Evolutionary conservation across 2,329 filamentous ascomycete species (phyloP).

Genomic region (Stenocarpella maydis): DNA sequence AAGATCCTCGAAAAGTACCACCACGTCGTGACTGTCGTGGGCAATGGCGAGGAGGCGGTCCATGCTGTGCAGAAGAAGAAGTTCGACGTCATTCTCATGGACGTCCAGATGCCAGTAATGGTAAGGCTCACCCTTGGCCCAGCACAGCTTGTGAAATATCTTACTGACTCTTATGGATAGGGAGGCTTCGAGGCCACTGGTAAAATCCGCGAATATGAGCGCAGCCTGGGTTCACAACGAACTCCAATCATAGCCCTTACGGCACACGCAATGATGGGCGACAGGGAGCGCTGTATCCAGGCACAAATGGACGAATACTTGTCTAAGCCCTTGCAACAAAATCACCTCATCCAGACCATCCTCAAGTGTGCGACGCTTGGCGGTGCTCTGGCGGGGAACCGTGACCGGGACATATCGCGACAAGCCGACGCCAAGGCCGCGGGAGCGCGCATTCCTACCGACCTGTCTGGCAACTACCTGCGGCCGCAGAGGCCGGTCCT

Average conservation of each 20-base stretch:
- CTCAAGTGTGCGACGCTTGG: conserved; percentile 95
- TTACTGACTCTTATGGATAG: conserved; percentile 54
- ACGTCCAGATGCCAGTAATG: conserved; percentile 99
- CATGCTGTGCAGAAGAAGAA: conserved; percentile 91
- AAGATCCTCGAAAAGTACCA: conserved; percentile 98
- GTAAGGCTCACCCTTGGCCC: conserved; percentile 54
- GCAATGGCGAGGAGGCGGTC: conserved; percentile 92
- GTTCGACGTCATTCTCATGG: conserved; percentile 98
- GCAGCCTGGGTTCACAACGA: conserved; percentile 77
- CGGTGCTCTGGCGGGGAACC: conserved; percentile 80
- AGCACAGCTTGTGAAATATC: conserved; percentile 33
- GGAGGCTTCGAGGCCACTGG: conserved; percentile 97
- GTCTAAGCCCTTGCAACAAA: conserved; percentile 95
- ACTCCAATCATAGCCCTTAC: conserved; percentile 97
- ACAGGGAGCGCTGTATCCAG: conserved; percentile 97
- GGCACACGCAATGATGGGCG: conserved; percentile 97
- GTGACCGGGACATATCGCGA: conserved; percentile 65
- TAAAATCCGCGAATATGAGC: conserved; percentile 96
- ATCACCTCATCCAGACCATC: conserved; percentile 97
- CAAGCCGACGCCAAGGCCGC: conserved; percentile 58
- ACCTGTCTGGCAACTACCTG: conserved; percentile 45
- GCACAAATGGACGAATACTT: conserved; percentile 99
- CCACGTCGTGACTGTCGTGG: conserved; percentile 89
- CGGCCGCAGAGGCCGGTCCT: conserved; percentile 61
- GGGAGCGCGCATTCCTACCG: conserved; percentile 44